phyloP scores from a whole-genome alignment of 441 rosid species.

The Theobroma grandiflorum region DNA sequence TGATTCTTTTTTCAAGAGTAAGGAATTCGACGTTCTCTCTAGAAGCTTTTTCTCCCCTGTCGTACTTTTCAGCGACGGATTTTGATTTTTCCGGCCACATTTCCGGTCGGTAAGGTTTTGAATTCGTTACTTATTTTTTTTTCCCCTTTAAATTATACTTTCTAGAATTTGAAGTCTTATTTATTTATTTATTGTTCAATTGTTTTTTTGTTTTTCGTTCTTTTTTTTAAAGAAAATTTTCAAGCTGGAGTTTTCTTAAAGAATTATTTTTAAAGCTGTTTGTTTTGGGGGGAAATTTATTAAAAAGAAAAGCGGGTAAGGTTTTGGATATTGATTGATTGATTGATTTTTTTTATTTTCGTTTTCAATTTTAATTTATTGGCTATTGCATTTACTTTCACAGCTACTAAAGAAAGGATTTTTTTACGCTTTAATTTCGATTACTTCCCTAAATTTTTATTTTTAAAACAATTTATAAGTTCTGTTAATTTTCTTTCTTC shows the following conservation, averaged over 20 bases:
- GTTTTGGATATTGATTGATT: not conserved
- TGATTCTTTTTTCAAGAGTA: not conserved
- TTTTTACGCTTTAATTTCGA: not conserved
- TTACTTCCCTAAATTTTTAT: not conserved
- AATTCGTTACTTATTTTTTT: not conserved
- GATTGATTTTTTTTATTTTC: not conserved
- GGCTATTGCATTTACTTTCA: not conserved
- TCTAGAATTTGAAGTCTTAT: not conserved
- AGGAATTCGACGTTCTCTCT: not conserved
- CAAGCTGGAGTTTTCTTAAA: not conserved
- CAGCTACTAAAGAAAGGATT: not conserved
- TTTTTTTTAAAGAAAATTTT: not conserved
- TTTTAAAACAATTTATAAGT: not conserved
- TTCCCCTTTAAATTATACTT: not conserved
- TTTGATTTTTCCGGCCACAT: constrained; percentile 7
- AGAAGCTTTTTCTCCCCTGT: not conserved
- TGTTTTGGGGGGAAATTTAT: not conserved
- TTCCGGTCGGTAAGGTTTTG: constrained; percentile 17
- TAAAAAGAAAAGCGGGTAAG: not conserved
- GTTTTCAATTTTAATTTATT: not conserved
- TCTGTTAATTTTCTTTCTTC: not conserved
- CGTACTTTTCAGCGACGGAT: not conserved
- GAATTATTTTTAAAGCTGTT: not conserved
- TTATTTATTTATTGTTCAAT: not conserved
- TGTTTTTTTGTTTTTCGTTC: not conserved